Conservation (phyloP, 2,329 filamentous ascomycete genomes). For the Botrytis byssoidea region DNA sequence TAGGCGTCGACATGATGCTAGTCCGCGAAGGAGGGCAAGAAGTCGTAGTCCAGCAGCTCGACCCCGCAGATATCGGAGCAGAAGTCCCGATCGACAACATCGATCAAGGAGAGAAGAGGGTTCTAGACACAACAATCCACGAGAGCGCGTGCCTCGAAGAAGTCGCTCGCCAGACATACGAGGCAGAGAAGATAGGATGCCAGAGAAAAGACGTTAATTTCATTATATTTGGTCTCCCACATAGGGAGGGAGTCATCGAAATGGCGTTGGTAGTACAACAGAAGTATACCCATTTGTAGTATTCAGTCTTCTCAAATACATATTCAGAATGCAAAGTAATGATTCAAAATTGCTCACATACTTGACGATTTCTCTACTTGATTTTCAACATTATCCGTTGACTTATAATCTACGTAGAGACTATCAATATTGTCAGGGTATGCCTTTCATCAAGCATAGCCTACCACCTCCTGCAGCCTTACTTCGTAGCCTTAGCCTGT, state of each 20-base stretch:
- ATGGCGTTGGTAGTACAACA: background rate
- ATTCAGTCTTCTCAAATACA: background rate
- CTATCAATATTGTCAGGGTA: background rate
- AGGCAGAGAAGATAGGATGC: constrained; percentile 9
- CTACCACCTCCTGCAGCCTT: background rate
- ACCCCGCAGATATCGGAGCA: constrained; percentile 30
- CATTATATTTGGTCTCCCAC: background rate
- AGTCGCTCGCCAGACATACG: constrained; percentile 28
- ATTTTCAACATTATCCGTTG: background rate
- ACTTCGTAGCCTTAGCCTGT: background rate
- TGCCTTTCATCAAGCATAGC: background rate
- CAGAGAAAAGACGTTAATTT: constrained; percentile 12
- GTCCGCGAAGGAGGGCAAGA: constrained; percentile 31
- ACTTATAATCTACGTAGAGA: background rate
- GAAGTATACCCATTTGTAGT: constrained; percentile 4
- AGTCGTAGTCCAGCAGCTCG: constrained; percentile 34
- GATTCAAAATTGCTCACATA: background rate
- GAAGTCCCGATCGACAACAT: constrained; percentile 35
- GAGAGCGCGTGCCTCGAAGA: constrained; percentile 23
- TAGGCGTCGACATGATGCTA: constrained; percentile 29
- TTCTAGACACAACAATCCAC: constrained; percentile 12
- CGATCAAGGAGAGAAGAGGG: constrained; percentile 32
- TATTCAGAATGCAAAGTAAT: background rate
- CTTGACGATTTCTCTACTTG: background rate
- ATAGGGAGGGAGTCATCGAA: background rate